Evolutionary conservation across 148 eudicot genomes (phyloP).

Genomic region (Rhododendron kiyosumense): DNA sequence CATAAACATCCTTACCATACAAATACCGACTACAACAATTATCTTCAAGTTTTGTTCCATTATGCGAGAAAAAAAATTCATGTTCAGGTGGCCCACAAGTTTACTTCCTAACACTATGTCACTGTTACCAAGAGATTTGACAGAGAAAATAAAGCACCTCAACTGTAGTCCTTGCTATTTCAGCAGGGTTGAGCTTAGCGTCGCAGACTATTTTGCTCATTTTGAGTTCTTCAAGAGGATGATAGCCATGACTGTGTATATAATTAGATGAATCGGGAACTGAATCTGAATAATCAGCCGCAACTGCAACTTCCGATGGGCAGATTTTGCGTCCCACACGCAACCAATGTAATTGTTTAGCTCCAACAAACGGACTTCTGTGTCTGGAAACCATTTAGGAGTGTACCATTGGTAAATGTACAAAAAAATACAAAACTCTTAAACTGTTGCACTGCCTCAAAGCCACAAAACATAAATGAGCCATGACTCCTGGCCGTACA

Average conservation of each 20-base stretch:
- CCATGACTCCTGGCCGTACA: neutral
- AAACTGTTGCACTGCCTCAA: neutral
- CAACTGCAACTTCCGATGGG: constrained; percentile 35
- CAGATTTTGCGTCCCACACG: constrained; percentile 24
- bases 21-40: neutral
- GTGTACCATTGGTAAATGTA: neutral
- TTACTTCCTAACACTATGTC: neutral
- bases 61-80: neutral
- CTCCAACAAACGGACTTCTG: constrained; percentile 28
- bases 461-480: neutral
- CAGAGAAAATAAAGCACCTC: constrained; percentile 30
- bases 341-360: constrained; percentile 21
- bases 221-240: constrained; percentile 53
- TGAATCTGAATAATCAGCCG: constrained; percentile 54
- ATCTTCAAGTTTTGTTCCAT: neutral
- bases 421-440: neutral
- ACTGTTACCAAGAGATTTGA: neutral
- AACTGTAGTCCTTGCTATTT: constrained; percentile 47
- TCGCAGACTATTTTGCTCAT: constrained; percentile 25
- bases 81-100: neutral
- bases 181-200: constrained; percentile 35
- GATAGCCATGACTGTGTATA: constrained; percentile 34
- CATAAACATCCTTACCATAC: neutral
- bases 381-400: constrained; percentile 14
- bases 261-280: constrained; percentile 37